These are phyloP conservation scores for Podospora fimiseda DNA, from an alignment of 495 filamentous ascomycete genomes.

Conservation along the genomic window DNA sequence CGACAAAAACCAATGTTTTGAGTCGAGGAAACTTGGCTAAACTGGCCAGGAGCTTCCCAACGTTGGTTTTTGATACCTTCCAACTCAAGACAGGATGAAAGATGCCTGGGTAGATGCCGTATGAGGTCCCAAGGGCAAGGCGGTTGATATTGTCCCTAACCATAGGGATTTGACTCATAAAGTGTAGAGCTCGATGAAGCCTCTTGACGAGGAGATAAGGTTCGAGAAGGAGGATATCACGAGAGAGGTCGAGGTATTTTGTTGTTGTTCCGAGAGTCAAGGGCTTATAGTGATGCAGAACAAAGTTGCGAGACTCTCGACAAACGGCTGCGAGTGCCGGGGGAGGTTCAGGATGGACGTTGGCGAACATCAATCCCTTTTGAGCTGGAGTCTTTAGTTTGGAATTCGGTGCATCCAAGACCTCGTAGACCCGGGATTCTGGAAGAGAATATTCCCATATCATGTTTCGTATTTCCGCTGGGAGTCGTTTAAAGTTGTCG, in stretches of 20 bases:
- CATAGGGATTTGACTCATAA: conserved; percentile 42
- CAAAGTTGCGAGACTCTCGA: conserved; percentile 41
- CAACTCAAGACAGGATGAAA: conserved; percentile 41
- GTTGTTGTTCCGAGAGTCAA: conserved; percentile 40
- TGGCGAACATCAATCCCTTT: conserved; percentile 42
- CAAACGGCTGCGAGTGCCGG: conserved; percentile 42
- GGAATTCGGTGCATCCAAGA: conserved; percentile 41
- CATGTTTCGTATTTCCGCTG: conserved; percentile 34
- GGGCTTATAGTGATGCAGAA: conserved; percentile 42
- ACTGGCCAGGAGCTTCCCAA: conserved; percentile 37
- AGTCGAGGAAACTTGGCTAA: conserved; percentile 39
- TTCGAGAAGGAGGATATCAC: conserved; percentile 45
- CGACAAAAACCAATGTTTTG: conserved; percentile 37
- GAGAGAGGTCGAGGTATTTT: conserved; percentile 41
- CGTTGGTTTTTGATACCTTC: conserved; percentile 44
- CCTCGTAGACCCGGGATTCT: conserved; percentile 42
- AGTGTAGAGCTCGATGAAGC: conserved; percentile 41
- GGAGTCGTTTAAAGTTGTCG: conserved; percentile 26
- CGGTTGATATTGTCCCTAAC: conserved; percentile 37
- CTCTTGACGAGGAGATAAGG: conserved; percentile 45
- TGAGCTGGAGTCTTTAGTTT: conserved; percentile 34
- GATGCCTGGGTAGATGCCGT: conserved; percentile 40
- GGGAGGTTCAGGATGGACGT: conserved; percentile 41
- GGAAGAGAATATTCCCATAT: conserved; percentile 43
- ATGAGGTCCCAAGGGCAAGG: conserved; percentile 43